phyloP scores from a whole-genome alignment of 1,139 yeast genomes.

The Candida tetrigidarum region DNA sequence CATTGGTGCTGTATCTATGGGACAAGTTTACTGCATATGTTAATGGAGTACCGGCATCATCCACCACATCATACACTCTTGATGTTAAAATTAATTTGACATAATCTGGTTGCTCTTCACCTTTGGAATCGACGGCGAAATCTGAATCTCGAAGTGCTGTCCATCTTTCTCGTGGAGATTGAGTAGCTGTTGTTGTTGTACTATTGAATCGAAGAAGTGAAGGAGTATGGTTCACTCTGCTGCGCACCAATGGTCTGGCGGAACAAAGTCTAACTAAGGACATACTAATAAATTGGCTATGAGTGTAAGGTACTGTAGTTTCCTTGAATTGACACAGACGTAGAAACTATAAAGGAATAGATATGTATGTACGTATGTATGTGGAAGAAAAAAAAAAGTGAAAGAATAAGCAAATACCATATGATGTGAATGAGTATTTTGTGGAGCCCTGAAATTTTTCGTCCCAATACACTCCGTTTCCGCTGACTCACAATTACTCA shows the following conservation, averaged over 20 bases:
- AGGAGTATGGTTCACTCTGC: neutral
- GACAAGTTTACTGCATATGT: constrained; percentile 77
- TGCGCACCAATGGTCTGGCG: constrained; percentile 1
- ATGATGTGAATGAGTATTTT: no score
- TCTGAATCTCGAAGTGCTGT: constrained; percentile 59
- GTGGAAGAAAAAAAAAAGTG: no score
- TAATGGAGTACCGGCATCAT: constrained; percentile 77
- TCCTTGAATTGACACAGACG: constrained; percentile 3
- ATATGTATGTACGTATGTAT: no score
- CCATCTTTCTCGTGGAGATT: constrained; percentile 26
- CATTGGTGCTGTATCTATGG: constrained; percentile 70
- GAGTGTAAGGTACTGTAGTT: neutral
- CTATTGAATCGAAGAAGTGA: constrained; percentile 5
- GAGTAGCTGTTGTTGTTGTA: constrained; percentile 4
- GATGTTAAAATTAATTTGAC: constrained; percentile 88
- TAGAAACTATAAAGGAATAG: neutral
- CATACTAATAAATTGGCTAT: neutral
- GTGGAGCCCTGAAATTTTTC: neutral
- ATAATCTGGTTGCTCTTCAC: constrained; percentile 81
- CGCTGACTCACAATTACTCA: no score
- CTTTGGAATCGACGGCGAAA: constrained; percentile 39
- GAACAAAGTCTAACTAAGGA: constrained; percentile 1
- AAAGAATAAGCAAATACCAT: constrained; percentile 6
- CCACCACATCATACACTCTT: constrained; percentile 91
- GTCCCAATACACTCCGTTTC: neutral